These are phyloP conservation scores for Pestalotiopsis sp. DNA, from an alignment of 2,329 filamentous ascomycete genomes.

Conservation along the genomic window DNA sequence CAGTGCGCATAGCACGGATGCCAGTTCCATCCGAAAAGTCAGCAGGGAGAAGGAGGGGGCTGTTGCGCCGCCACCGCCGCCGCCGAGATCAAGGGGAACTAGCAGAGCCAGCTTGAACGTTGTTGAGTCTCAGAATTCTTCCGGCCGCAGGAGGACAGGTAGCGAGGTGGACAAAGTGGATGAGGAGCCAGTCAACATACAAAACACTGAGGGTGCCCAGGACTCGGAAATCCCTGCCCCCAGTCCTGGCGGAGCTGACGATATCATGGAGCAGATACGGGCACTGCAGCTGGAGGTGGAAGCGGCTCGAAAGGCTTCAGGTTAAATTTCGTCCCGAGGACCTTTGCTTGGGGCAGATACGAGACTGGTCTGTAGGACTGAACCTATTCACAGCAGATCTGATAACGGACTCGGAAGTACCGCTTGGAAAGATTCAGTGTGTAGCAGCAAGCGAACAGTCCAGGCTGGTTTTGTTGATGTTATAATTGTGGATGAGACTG, in stretches of 20 bases:
- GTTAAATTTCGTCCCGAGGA: not conserved
- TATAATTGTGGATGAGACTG: no score
- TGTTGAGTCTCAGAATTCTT: not conserved
- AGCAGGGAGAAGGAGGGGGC: conserved; percentile 29
- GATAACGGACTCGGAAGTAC: no score
- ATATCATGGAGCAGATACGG: conserved; percentile 7
- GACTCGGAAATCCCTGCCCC: not conserved
- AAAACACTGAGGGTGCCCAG: not conserved
- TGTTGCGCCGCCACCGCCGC: conserved; percentile 46
- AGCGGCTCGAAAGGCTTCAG: conserved; percentile 1
- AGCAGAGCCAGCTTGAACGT: conserved; percentile 35
- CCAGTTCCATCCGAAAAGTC: conserved; percentile 30
- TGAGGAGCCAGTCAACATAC: not conserved
- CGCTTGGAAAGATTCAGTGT: no score
- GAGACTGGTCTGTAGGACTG: no score
- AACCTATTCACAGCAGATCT: no score
- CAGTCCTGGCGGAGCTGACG: not conserved
- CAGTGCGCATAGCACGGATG: conserved; percentile 45
- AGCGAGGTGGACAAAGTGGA: not conserved
- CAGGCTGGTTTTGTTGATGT: no score
- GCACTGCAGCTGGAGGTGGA: conserved; percentile 7
- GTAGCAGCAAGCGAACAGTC: no score
- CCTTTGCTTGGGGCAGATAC: not conserved
- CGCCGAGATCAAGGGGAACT: conserved; percentile 47
- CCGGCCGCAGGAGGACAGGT: not conserved